Percentiles rank a stretch among this genome's conserved stretches.
Evolutionary conservation across 345 rosid genomes (phyloP).

Genomic region (Passiflora organensis): DNA sequence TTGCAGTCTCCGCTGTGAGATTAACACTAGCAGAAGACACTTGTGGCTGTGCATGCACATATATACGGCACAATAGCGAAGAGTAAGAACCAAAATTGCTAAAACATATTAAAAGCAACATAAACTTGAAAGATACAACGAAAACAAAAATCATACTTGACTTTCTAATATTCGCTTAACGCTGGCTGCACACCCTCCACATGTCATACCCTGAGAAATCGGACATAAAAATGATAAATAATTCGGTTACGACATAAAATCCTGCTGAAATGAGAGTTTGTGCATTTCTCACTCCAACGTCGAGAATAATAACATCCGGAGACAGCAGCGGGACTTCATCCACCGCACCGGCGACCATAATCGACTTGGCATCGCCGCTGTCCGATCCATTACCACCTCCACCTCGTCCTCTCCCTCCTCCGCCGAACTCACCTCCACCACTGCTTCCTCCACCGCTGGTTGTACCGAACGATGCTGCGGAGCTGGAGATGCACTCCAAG

Average conservation of each 20-base stretch:
- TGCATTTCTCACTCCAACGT: conserved; percentile 65
- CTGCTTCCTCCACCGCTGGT: conserved; percentile 40
- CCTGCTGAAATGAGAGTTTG: not conserved
- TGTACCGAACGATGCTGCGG: conserved; percentile 46
- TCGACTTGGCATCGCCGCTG: conserved; percentile 54
- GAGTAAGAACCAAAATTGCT: not conserved
- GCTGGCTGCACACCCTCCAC: conserved; percentile 98
- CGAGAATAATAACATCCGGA: conserved; percentile 73
- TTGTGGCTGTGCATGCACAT: conserved; percentile 57
- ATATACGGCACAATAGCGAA: conserved; percentile 12
- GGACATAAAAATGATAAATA: not conserved
- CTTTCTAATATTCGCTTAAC: conserved; percentile 89
- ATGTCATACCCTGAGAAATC: conserved; percentile 72
- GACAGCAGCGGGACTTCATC: conserved; percentile 45
- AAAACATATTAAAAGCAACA: not conserved
- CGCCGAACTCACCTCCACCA: conserved; percentile 29
- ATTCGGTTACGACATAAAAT: not conserved
- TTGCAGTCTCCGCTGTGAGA: conserved; percentile 87
- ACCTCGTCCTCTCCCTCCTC: conserved; percentile 36
- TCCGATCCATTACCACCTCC: conserved; percentile 48
- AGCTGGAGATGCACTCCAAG: conserved; percentile 44
- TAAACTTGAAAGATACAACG: not conserved
- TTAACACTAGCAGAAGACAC: conserved; percentile 86
- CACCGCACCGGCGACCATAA: conserved; percentile 38
- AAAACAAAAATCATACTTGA: conserved; percentile 45